A percentile compares a stretch with the other conserved stretches of the same genome.
Evolutionary conservation across 129 eudicot species (phyloP).

Genomic region (Glebionis coronaria): DNA sequence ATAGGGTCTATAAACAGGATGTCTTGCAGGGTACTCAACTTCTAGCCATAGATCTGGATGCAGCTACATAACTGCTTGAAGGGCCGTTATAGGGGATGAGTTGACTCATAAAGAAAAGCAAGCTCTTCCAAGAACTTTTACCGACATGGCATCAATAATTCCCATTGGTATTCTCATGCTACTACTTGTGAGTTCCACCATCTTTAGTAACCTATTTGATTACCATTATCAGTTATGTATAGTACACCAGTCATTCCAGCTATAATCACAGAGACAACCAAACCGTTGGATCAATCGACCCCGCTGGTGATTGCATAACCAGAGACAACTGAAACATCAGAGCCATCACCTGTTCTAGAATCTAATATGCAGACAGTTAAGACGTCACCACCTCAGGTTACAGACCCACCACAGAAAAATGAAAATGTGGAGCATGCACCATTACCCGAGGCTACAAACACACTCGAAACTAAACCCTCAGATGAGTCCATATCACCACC

Average conservation of each 20-base stretch:
- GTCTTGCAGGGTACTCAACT: constrained; percentile 97
- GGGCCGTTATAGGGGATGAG: constrained; percentile 76
- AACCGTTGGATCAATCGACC: no score
- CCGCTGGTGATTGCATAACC: no score
- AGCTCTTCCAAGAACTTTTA: constrained; percentile 80
- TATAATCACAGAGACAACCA: constrained; percentile 23
- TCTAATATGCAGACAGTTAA: no score
- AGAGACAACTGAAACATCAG: no score
- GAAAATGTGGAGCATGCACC: constrained; percentile 20
- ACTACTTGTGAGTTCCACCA: constrained; percentile 72
- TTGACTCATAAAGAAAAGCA: constrained; percentile 93
- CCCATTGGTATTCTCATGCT: constrained; percentile 98
- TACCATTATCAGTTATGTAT: no score
- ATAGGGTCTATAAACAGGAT: constrained; percentile 49
- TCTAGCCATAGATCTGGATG: constrained; percentile 90
- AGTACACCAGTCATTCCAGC: no score
- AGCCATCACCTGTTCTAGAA: no score
- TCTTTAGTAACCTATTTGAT: not conserved
- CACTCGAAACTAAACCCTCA: constrained; percentile 20
- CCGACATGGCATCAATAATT: constrained; percentile 85
- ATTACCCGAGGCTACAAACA: constrained; percentile 11
- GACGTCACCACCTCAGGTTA: no score
- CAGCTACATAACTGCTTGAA: constrained; percentile 80
- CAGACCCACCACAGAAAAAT: no score
- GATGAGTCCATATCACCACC: constrained; percentile 11